A percentile compares a stretch with the other conserved stretches of the same genome.
Evolutionary conservation across 208 protist species (phyloP).

Genomic region (Acanthamoeba lugdunensis): DNA sequence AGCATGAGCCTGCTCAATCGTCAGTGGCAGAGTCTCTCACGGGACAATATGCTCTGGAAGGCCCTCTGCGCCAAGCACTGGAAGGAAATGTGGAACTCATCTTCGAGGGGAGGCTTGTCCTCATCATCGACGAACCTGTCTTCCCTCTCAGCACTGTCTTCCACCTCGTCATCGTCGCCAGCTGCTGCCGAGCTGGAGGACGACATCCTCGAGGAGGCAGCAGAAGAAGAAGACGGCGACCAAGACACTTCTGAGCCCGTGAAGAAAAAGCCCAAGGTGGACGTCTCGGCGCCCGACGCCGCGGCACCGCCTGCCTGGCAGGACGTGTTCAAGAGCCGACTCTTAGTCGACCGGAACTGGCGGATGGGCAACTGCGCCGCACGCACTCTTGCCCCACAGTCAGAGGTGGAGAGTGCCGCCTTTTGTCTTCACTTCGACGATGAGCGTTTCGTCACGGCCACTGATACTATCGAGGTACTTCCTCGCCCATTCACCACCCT

Average conservation of each 20-base stretch:
- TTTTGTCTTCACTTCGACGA: conserved; percentile 72
- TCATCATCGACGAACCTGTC: neutral
- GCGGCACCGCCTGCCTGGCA: neutral
- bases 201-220: neutral
- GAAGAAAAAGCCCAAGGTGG: neutral
- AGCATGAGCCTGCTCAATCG: conserved; percentile 52
- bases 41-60: conserved; percentile 63
- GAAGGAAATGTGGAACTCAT: conserved; percentile 41
- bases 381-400: conserved; percentile 29
- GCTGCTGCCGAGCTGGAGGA: neutral
- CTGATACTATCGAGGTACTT: conserved; percentile 52
- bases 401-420: conserved; percentile 33
- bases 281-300: neutral
- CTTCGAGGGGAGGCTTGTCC: neutral
- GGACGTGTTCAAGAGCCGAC: conserved; percentile 60
- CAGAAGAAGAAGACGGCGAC: neutral
- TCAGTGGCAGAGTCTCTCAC: conserved; percentile 35
- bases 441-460: conserved; percentile 58
- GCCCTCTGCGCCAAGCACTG: conserved; percentile 45
- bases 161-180: neutral
- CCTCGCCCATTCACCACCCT: neutral
- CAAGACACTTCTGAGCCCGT: neutral
- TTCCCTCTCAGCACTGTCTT: neutral
- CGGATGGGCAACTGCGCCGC: neutral
- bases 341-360: conserved; percentile 56